Evolutionary conservation across 352 stramenopile species (phyloP), one percentile per base, ranked within the genome.

Genomic region (Phytophthora quininea): DNA sequence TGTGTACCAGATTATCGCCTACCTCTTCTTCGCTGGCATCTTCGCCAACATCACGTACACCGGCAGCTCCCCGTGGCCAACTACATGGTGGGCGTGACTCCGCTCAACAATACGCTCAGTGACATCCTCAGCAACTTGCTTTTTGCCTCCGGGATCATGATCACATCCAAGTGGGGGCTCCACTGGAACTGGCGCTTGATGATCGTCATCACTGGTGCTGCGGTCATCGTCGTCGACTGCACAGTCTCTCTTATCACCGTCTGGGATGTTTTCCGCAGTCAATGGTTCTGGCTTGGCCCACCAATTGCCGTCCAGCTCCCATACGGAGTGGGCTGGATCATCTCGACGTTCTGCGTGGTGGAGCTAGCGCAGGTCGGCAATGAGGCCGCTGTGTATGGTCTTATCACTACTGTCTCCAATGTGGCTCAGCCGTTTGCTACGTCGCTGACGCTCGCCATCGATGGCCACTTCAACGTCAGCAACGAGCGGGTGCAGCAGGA

Each of bases 281-380:
- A 75, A 38, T 75, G 71, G 65, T 75, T 82, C 56, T 80, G 64
- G 63, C 58, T 76, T 0, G 74, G 68, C 1, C 59, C 54, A 2
- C 71, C 69, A 15, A 72, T 86, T 14, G 63, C 69, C 4, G 72
- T 80, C 14, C 64, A 82, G 47, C 50, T 86, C 7, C 74, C 74
- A 14, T 65, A 71, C 47, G 74, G 77, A 24, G 67, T 83, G 7
- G 63, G 73, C 10, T 84, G 77, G 54, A 81, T 86, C 45, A 71
- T 86, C 11, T 61, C 64, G 4, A 69, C 54, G 3, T 75, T 65
- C 53, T 38, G 46, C n/a, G 52, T 71, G 11, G 67, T 74, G 0
- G 67, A 74, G 45, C 56, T 74, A 5, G 38, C 57, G 2, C 33
- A 51, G 7, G 9, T 69, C 2, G 67, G 67, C 35, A 74, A 74